Evolutionary conservation across 495 filamentous ascomycete species (phyloP), one percentile per base, ranked within the genome.

Genomic region (Talaromyces nanjingensis): DNA sequence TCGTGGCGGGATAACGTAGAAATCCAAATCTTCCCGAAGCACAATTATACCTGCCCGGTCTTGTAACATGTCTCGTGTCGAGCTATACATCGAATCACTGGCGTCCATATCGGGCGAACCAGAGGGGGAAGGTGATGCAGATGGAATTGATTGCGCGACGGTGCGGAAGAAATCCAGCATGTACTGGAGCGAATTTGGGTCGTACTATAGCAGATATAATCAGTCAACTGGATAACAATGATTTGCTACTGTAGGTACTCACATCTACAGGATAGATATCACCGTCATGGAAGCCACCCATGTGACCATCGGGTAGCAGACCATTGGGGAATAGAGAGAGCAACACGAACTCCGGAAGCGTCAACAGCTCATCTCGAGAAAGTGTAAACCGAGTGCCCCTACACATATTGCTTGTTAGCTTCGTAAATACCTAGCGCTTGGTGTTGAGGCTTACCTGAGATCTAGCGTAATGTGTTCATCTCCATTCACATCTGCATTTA

Each of bases 101-200:
- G 87, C 82, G 37, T 90, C 88, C 24, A 79, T 71, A 29, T 89
- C 87, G 2, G 83, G 81, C 9, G 82, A 84, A 47, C 84, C 79
- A 45, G 78, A 83, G 8, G 84, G 83, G 11, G 89, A 88, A 34
- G 81, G 81, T 11, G 82, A 77, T 49, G 88, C 84, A 27, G 83
- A 83, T 11, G 93, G 92, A 60, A 99, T 97, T 31, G 90, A 93
- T 71, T 97, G 91, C 33, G 94, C 93, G 60, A 99, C 93, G 59
- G 86, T 86, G 49, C 94, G 91, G 81, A 99, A 99, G 78, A 99
- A 99, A 67, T 98, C 94, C 57, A 99, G 85, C 96, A 99, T 99
- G 79, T 98, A 99, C 75, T 97, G 91, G 27, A 99, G 84, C 39
- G 92, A 97, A 27, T 87, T 86, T 31, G 94, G 93, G 73, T 99